A percentile compares a stretch with the other conserved stretches of the same genome.
Evolutionary conservation across 2,329 filamentous ascomycete genomes (phyloP).

Genomic region (Iodosphaeria phyllophila): DNA sequence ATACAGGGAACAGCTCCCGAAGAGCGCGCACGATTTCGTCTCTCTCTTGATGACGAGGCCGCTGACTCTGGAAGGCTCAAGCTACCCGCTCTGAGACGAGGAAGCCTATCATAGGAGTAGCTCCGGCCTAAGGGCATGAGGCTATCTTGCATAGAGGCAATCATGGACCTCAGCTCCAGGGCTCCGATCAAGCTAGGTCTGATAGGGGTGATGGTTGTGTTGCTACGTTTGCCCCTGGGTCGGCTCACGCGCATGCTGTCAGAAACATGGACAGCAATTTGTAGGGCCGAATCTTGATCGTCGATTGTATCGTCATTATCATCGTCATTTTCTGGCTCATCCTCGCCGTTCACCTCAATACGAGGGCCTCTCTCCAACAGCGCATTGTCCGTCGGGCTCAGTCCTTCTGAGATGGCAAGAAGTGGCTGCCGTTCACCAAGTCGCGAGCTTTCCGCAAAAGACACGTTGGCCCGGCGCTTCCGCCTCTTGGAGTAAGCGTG

Average conservation of each 20-base stretch:
- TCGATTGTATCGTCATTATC: slow-evolving; percentile 35
- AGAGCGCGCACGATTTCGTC: slow-evolving; percentile 25
- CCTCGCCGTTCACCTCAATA: slow-evolving; percentile 25
- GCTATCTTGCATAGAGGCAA: slow-evolving; percentile 68
- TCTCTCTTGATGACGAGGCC: slow-evolving; percentile 5
- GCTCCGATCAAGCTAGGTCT: slow-evolving; percentile 84
- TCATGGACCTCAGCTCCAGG: slow-evolving; percentile 77
- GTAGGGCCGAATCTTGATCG: slow-evolving; percentile 33
- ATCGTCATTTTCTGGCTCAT: slow-evolving; percentile 25
- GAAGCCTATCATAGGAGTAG: slow-evolving; percentile 42
- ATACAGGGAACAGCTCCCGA: slow-evolving; percentile 21
- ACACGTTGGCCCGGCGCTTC: slow-evolving; percentile 27
- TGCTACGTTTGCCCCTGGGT: slow-evolving; percentile 43
- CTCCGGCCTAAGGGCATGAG: slow-evolving; percentile 55
- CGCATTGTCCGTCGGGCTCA: slow-evolving; percentile 39
- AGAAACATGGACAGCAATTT: slow-evolving; percentile 64
- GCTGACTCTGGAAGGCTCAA: neutral
- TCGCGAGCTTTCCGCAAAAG: too few species aligned
- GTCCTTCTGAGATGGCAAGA: too few species aligned
- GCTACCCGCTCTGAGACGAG: neutral
- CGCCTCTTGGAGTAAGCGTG: slow-evolving; percentile 65
- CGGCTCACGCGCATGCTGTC: slow-evolving; percentile 84
- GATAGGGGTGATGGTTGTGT: slow-evolving; percentile 66
- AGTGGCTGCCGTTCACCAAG: too few species aligned
- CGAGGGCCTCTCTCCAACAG: slow-evolving; percentile 24